Base-by-base conservation (phyloP, 768 basidiomycete species). In the Kwoniella botswanensis region DNA sequence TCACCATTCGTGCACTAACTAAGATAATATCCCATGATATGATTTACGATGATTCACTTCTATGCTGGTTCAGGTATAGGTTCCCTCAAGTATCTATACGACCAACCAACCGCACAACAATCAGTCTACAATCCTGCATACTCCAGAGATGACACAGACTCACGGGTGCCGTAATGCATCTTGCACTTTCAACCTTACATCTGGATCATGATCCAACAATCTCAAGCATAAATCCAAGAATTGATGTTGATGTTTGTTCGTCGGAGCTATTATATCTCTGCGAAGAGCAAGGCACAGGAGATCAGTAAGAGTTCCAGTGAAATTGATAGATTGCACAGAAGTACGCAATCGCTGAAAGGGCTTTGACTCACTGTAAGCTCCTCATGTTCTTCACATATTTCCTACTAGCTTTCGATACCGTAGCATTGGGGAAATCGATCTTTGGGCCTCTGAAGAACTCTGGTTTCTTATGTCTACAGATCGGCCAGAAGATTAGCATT, bases 331-430 rank as follows among this genome's bases (percentile, higher is more conserved):
- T 26, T 26, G 26, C 26, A 26, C 2, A 26, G 26, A 26, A 26
- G 26, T 26, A 26, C 26, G 4, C 26, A 26, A 26, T 26, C 4
- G 35, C 35, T 35, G 6, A 4, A 35, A 35, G 35, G 35, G 6
- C 35, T 35, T 35, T 35, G 35, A 86, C 88, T 65, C 71, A 95
- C 94, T 88, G 85, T 46, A 97, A 85, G 57, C 89, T 86, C 77
- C 90, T 89, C 76, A 94, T 94, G 26, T 90, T 89, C 65, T 90
- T 90, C 53, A 99, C 94, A 77, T 96, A 97, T 84, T 95, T 96
- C 86, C 90, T 91, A 84, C 93, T 94, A 82, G 95, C 92, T 79
- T 92, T 90, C 3, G 91, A 89, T 35, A 93, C 91, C 82, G 91
- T 91, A 11, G 93, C 86, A 79, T 92, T 93, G 0, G 97, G 96